Percentiles rank a stretch among this genome's conserved stretches.
phyloP scores from a whole-genome alignment of 805 yeast genomes.

The Kodamaea neixiangensis region DNA sequence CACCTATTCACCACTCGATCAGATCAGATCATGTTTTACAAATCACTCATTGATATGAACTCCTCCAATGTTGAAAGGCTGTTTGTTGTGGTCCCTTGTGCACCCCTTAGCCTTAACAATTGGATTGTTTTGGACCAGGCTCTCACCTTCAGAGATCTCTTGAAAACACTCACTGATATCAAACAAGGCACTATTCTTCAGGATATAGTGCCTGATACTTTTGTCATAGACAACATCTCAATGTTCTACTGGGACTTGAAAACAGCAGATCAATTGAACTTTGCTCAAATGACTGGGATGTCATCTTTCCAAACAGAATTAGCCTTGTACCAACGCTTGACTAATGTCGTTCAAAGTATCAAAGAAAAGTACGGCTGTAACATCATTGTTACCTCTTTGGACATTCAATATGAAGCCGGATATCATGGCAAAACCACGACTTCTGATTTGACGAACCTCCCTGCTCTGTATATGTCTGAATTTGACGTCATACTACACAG shows the following conservation, averaged over 20 bases:
- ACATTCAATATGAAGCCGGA: conserved; percentile 32
- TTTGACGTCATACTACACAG: background rate
- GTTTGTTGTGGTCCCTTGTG: conserved; percentile 6
- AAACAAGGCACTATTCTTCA: background rate
- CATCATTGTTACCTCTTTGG: conserved; percentile 31
- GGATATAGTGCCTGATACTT: conserved; percentile 18
- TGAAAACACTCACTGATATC: conserved; percentile 1
- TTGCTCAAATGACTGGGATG: conserved; percentile 10
- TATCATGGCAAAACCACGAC: conserved; percentile 10
- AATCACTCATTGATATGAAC: background rate
- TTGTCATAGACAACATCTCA: conserved; percentile 35
- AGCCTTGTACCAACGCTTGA: conserved; percentile 19
- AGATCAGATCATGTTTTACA: conserved; percentile 4
- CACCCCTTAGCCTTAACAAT: background rate
- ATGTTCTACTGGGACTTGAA: conserved; percentile 36
- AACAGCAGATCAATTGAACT: conserved; percentile 8
- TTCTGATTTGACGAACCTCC: background rate
- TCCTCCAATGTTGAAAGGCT: background rate
- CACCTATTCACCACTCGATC: conserved; percentile 3
- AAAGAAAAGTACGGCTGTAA: conserved; percentile 26
- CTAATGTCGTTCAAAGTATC: conserved; percentile 13
- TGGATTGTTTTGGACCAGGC: conserved; percentile 4
- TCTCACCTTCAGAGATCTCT: conserved; percentile 2
- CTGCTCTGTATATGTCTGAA: background rate
- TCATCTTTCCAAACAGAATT: conserved; percentile 6